Evolutionary conservation across 2,329 filamentous ascomycete species (phyloP).

Genomic region (Verticillium tricorpus): DNA sequence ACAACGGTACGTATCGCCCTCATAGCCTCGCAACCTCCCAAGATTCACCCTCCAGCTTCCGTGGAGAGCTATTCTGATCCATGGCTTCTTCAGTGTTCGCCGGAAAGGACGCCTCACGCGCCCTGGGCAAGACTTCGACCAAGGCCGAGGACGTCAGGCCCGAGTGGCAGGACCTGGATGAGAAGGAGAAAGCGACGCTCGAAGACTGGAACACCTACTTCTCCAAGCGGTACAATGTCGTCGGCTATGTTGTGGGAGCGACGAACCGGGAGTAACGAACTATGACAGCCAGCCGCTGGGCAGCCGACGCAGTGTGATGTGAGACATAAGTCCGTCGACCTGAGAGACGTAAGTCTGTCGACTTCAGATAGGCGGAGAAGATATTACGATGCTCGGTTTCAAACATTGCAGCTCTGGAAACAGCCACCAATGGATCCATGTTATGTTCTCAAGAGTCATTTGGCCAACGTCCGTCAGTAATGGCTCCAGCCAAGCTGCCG

Average conservation of each 20-base stretch:
- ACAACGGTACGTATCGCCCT: conserved; percentile 62
- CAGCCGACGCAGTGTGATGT: neutral
- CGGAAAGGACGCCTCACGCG: conserved; percentile 92
- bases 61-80: neutral
- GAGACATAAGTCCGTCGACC: neutral
- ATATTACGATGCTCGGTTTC: neutral
- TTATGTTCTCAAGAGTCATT: too few relatives aligned
- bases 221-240: conserved; percentile 91
- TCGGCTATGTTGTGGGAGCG: conserved; percentile 61
- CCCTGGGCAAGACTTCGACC: conserved; percentile 79
- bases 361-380: neutral
- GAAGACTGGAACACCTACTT: conserved; percentile 97
- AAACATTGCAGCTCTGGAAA: too few relatives aligned
- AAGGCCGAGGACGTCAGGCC: conserved; percentile 78
- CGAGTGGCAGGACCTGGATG: conserved; percentile 77
- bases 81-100: conserved; percentile 67
- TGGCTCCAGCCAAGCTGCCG: neutral
- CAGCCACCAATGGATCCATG: neutral
- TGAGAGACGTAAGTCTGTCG: neutral
- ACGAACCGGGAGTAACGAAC: conserved; percentile 47
- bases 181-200: conserved; percentile 80
- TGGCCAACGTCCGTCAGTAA: neutral
- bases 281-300: neutral
- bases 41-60: neutral
- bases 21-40: neutral